Base-by-base conservation (phyloP, 2,329 filamentous ascomycete genomes). In the Phaeosphaeriaceae sp. region DNA sequence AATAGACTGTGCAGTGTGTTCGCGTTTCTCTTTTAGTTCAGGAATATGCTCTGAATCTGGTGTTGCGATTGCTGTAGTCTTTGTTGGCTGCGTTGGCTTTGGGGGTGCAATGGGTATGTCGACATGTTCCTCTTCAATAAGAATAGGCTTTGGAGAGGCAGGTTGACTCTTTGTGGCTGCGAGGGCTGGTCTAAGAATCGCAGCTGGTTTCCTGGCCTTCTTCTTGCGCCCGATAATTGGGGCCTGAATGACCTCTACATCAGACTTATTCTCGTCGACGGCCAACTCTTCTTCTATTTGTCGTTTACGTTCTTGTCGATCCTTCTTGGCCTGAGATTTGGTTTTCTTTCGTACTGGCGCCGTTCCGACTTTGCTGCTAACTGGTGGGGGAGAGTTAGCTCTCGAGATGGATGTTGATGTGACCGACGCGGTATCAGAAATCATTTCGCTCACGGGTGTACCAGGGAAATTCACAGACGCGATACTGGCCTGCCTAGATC, bases 211-310 rank as follows among this genome's bases (percentile, higher is more conserved):
- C 79, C 89, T 92, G 69, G 89, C 84, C 76, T 93, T 94, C 79
- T 91, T 93, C 79, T 92, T 92, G 43, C 90, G 84, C 28, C 88
- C 88, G 40, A 91, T 71, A 33, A 95, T 88, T 0, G 90, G 90
- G 6, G 85, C 90, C 58, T 83, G 78, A 8, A 79, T 76, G n/a
- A 74, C 69, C 55, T 85, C 83, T 54, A 65, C 53, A 44, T 84
- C 81, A 7, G 71, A 64, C 53, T 84, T 82, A 7, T 56, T 57
- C 3, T 73, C 72, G 18, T 74, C 72, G 13, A 64, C 42, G 4
- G 56, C 56, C 51, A 86, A 80, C 28, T 79, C 81, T 47, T 88
- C 86, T 62, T 86, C 84, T 63, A 86, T 88, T 50, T 84, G 77
- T 15, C 81, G 82, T 55, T 88, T 71, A 11, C 67, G 62, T 48